Conservation (phyloP, 257 asterid genomes). For the Petrea volubilis region DNA sequence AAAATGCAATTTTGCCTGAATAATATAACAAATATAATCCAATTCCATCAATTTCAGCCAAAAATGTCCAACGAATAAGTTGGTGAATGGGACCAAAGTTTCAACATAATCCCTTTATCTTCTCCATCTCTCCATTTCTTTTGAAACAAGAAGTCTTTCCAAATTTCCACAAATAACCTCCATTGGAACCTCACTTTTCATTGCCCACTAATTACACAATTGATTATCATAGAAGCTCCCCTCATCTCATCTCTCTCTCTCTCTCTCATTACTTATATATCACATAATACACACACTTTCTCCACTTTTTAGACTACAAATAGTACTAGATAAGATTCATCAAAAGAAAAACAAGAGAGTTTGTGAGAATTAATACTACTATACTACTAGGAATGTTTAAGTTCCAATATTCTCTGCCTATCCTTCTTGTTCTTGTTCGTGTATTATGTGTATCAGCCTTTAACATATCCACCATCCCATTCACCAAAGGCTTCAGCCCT, state of each 20-base stretch:
- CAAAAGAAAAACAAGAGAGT: neutral
- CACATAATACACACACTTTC: neutral
- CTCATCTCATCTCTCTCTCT: neutral
- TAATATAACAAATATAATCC: too few relatives aligned
- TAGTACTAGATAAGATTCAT: slow-evolving; percentile 1
- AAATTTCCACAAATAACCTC: slow-evolving; percentile 18
- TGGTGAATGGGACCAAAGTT: too few relatives aligned
- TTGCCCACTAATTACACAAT: slow-evolving; percentile 24
- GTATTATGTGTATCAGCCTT: slow-evolving; percentile 15
- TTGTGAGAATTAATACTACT: neutral
- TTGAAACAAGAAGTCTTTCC: too few relatives aligned
- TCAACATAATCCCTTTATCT: too few relatives aligned
- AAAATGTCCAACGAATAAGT: too few relatives aligned
- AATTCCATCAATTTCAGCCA: too few relatives aligned
- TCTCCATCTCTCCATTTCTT: too few relatives aligned
- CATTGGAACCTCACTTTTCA: slow-evolving; percentile 1
- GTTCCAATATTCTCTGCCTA: slow-evolving; percentile 14
- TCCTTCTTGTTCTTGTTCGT: slow-evolving; percentile 26
- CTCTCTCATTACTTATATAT: neutral
- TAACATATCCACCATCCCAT: slow-evolving; percentile 41
- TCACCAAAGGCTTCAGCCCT: slow-evolving; percentile 46
- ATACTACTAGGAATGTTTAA: slow-evolving; percentile 18
- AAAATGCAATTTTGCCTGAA: too few relatives aligned
- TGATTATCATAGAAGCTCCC: slow-evolving; percentile 4
- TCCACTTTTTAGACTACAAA: neutral